A percentile compares a stretch with the other conserved stretches of the same genome.
Evolutionary conservation across 2,329 filamentous ascomycete genomes (phyloP).

Genomic region (Microdochium bolleyi): DNA sequence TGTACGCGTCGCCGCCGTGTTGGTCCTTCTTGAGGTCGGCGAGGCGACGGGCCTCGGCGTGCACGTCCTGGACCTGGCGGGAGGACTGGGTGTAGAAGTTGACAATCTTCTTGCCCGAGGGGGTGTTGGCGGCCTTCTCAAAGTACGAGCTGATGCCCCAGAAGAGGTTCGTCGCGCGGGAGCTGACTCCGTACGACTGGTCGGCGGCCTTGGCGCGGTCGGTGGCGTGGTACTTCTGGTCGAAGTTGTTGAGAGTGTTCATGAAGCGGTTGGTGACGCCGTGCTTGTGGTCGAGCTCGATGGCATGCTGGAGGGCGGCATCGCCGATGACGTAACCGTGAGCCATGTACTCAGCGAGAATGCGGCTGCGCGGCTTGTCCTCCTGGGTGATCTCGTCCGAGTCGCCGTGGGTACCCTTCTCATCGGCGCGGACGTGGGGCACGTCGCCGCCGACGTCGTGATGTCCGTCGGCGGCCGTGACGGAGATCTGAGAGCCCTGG

Average conservation of each 20-base stretch:
- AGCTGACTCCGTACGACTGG: slow-evolving; percentile 72
- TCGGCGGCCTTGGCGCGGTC: slow-evolving; percentile 82
- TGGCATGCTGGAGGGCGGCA: slow-evolving; percentile 68
- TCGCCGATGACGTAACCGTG: slow-evolving; percentile 83
- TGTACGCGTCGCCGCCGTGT: slow-evolving; percentile 50
- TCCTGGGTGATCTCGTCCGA: slow-evolving; percentile 77
- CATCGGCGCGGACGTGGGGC: slow-evolving; percentile 25
- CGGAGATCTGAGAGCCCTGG: slow-evolving; percentile 73
- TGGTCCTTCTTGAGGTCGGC: slow-evolving; percentile 77
- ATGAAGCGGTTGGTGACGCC: slow-evolving; percentile 78
- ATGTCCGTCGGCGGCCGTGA: slow-evolving; percentile 60
- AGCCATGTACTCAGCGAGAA: slow-evolving; percentile 92
- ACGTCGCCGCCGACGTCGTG: slow-evolving; percentile 42
- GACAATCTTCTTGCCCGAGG: slow-evolving; percentile 80
- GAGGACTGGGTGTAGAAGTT: slow-evolving; percentile 79
- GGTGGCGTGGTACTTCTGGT: slow-evolving; percentile 78
- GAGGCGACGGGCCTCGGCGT: slow-evolving; percentile 80
- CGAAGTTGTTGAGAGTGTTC: slow-evolving; percentile 65
- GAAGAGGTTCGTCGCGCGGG: slow-evolving; percentile 58
- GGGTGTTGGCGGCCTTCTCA: slow-evolving; percentile 82
- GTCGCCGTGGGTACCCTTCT: slow-evolving; percentile 47
- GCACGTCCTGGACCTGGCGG: slow-evolving; percentile 90
- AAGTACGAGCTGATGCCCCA: slow-evolving; percentile 79
- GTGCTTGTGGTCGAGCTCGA: slow-evolving; percentile 85
- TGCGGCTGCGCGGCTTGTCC: slow-evolving; percentile 91